A percentile compares a stretch with the other conserved stretches of the same genome.
These are phyloP conservation scores for Violaceomyces palustris DNA, from an alignment of 1,284 basidiomycete species.

Conservation along the genomic window DNA sequence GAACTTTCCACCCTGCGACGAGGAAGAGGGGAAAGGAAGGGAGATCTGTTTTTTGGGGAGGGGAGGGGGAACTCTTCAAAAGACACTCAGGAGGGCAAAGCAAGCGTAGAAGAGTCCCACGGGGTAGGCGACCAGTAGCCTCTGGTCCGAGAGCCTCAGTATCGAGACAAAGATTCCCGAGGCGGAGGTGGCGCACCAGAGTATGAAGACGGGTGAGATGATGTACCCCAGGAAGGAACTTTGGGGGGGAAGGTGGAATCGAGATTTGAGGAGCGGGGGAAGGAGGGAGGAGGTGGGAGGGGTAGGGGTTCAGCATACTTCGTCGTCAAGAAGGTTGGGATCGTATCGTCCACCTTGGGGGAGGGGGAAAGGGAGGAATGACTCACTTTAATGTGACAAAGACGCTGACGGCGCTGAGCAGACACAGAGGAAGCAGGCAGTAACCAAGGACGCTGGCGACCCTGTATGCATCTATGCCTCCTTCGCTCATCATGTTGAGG, in stretches of 20 bases:
- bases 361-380: no score
- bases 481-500: conserved; percentile 94
- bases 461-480: conserved; percentile 91
- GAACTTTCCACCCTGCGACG: no score
- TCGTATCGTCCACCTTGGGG: not conserved
- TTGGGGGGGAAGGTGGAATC: not conserved
- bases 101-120: conserved; percentile 50
- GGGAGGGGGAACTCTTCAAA: no score
- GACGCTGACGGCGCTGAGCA: conserved; percentile 84
- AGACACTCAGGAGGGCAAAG: conserved; percentile 50
- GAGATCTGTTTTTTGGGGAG: no score
- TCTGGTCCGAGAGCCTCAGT: conserved; percentile 46
- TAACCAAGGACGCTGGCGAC: conserved; percentile 95
- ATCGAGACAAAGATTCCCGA: conserved; percentile 52
- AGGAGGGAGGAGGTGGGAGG: not conserved
- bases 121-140: conserved; percentile 50
- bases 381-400: conserved; percentile 82
- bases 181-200: conserved; percentile 50
- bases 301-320: not conserved
- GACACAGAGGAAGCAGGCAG: conserved; percentile 92
- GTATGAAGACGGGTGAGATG: conserved; percentile 47
- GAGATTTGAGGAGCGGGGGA: not conserved
- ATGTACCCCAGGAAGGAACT: conserved; percentile 40
- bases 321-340: not conserved
- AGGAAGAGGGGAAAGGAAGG: no score